These are phyloP conservation scores for Linnemannia schmuckeri DNA, from an alignment of 192 early-diverging fungal genomes.

Conservation along the genomic window DNA sequence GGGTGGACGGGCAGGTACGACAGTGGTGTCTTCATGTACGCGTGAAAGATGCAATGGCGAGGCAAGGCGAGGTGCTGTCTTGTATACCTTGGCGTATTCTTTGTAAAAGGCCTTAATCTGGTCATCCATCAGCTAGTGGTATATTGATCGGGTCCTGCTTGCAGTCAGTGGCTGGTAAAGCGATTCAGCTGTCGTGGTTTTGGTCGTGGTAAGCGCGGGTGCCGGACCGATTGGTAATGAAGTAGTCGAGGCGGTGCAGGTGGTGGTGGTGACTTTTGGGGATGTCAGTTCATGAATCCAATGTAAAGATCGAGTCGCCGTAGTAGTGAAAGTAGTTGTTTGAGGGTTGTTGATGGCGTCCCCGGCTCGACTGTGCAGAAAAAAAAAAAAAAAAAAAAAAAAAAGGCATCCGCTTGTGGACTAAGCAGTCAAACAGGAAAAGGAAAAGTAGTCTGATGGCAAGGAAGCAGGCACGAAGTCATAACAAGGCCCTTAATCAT, in stretches of 20 bases:
- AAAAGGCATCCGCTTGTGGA: no score
- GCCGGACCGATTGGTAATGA: neutral
- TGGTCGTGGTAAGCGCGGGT: neutral
- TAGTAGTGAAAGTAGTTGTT: no score
- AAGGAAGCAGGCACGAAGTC: no score
- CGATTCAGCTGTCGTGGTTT: neutral
- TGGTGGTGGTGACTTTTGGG: conserved; percentile 1
- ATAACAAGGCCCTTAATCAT: no score
- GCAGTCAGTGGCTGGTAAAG: conserved; percentile 21
- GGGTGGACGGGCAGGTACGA: neutral
- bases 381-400: no score
- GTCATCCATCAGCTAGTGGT: conserved; percentile 31
- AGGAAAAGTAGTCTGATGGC: no score
- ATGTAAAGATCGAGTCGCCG: no score
- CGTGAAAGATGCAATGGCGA: neutral
- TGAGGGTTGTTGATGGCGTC: no score
- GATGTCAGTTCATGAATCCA: conserved; percentile 19
- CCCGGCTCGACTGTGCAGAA: no score
- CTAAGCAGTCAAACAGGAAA: no score
- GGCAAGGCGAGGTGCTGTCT: neutral
- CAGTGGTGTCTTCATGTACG: neutral
- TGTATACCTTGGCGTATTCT: conserved; percentile 46
- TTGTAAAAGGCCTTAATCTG: conserved; percentile 47
- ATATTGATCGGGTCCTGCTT: conserved; percentile 26
- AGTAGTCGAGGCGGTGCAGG: neutral